A percentile compares a stretch with the other conserved stretches of the same genome.
Evolutionary conservation across 345 rosid species (phyloP).

Genomic region (Salix suchowensis): DNA sequence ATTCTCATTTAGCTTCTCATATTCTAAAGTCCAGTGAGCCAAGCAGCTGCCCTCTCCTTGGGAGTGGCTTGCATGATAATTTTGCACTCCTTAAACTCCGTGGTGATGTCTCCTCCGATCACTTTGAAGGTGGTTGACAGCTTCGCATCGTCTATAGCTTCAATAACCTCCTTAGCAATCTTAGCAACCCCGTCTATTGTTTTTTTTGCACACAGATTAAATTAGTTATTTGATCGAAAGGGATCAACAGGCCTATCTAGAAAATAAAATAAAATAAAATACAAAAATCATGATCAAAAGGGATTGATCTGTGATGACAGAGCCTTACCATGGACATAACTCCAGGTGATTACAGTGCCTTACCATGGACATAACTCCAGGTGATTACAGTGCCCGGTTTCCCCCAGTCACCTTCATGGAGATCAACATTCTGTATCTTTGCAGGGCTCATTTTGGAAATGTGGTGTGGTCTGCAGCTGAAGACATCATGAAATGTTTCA

Average conservation of each 20-base stretch:
- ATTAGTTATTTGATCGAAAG: too few species aligned
- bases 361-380: background rate
- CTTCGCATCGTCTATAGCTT: constrained; percentile 31
- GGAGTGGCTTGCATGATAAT: constrained; percentile 13
- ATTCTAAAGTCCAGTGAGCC: background rate
- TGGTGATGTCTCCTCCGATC: constrained; percentile 38
- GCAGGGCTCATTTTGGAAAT: background rate
- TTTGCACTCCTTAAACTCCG: constrained; percentile 26
- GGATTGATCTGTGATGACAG: background rate
- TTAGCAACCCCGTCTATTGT: background rate
- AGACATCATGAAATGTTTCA: background rate
- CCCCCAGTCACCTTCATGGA: background rate
- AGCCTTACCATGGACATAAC: background rate
- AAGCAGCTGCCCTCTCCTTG: constrained; percentile 1
- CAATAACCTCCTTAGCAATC: constrained; percentile 32
- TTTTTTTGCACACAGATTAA: too few species aligned
- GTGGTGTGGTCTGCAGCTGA: background rate
- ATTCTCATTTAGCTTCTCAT: background rate
- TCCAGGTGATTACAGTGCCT: background rate
- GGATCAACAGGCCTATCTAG: too few species aligned
- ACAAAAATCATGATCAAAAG: too few species aligned
- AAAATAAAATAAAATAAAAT: too few species aligned
- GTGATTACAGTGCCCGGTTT: background rate
- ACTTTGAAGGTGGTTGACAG: constrained; percentile 27
- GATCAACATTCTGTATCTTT: background rate